Evolutionary conservation across 495 filamentous ascomycete species (phyloP).

Genomic region (Xeromyces bisporus): DNA sequence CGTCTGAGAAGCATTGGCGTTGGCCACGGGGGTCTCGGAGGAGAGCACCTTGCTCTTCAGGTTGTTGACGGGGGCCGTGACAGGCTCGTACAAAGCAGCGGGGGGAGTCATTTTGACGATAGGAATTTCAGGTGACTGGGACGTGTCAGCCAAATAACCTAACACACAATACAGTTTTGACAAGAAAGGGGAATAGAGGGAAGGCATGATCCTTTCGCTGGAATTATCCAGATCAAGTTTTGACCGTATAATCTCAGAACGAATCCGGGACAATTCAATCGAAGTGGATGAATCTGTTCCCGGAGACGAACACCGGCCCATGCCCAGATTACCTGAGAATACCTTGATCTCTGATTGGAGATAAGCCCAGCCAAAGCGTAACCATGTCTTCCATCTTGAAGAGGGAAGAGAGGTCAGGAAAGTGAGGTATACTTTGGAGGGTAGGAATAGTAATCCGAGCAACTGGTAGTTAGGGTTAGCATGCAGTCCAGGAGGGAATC

Average conservation of each 20-base stretch:
- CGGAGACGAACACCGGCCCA: constrained; percentile 52
- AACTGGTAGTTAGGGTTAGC: no score
- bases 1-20: constrained; percentile 22
- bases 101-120: constrained; percentile 57
- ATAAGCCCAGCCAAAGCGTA: constrained; percentile 21
- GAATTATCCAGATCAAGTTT: constrained; percentile 99
- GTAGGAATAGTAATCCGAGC: no score
- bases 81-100: constrained; percentile 35
- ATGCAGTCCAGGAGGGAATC: no score
- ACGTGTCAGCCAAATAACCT: constrained; percentile 24
- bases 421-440: constrained; percentile 5
- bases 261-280: constrained; percentile 22
- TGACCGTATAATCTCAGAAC: constrained; percentile 91
- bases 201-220: constrained; percentile 95
- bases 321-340: constrained; percentile 44
- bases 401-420: constrained; percentile 1
- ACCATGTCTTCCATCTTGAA: constrained; percentile 24
- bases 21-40: constrained; percentile 21
- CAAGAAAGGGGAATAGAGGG: no score
- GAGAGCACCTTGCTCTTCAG: constrained; percentile 30
- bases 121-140: constrained; percentile 22
- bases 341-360: constrained; percentile 42
- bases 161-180: constrained; percentile 9
- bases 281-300: not conserved
- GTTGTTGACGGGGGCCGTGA: constrained; percentile 21